Base-by-base conservation (phyloP, 2,329 filamentous ascomycete genomes). In the Aspergillus novoparasiticus region DNA sequence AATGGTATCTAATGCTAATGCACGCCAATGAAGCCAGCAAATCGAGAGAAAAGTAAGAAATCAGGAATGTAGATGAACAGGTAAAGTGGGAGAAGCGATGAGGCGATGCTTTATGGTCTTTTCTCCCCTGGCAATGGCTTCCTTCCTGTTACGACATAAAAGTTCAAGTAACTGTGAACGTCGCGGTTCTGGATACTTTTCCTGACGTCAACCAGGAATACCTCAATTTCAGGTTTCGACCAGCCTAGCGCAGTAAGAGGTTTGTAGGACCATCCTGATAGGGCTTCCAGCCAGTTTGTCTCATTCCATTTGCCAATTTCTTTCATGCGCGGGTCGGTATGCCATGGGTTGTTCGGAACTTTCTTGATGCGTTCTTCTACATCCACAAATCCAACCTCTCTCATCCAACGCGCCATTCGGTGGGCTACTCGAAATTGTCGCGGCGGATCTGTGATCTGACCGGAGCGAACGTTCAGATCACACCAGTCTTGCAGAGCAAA, bases 331-430 rank as follows among this genome's bases (percentile, higher is more conserved):
- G 78, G 75, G 60, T 86, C 83, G 55, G 75, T 76, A 0, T 83
- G 80, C 84, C 84, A 86, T 3, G 78, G 73, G 57, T 84, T 85
- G 34, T 82, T 76, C 0, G 84, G 83, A 8, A 88, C 78, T 72
- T 85, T 87, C 66, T 79, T 80, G 16, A 84, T 71, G 39, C 80
- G 78, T 66, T 86, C 82, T 54, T 84, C 77, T 12, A 89, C 81
- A 60, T 89, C 84, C 3, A 84, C 79, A 62, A 87, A 89, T 0
- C 87, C 87, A 1, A 84, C 82, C 32, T 84, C 81, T 70, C 81
- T 78, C 75, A 88, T 85, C 79, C 81, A 86, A 4, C 72, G 77
- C 63, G 85, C 84, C 39, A 87, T 71, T 50, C 83, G 80, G 46
- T 86, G 82, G 0, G 84, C 85, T 32, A 87, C 79, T 4, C 84